Percentiles rank a stretch among this genome's conserved stretches.
Evolutionary conservation across 106 monocot species (phyloP).

Genomic region (Posidonia australis): DNA sequence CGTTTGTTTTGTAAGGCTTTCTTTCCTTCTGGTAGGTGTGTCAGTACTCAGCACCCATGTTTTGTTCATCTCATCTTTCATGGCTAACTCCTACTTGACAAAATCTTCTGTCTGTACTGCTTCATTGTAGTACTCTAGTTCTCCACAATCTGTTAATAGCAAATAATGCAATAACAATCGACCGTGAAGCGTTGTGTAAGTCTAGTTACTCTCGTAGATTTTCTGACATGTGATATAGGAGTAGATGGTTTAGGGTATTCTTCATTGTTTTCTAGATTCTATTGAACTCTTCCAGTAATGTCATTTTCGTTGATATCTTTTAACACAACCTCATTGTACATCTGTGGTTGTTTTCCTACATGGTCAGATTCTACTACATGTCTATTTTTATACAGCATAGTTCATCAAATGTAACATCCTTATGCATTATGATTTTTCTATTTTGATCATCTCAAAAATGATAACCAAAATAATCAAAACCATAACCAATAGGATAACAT

Average conservation of each 20-base stretch:
- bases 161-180: neutral
- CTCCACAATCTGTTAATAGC: neutral
- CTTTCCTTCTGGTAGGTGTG: neutral
- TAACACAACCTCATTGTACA: neutral
- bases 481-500: too few species aligned
- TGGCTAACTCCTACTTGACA: neutral
- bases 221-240: neutral
- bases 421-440: neutral
- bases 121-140: neutral
- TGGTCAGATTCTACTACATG: neutral
- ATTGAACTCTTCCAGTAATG: too few species aligned
- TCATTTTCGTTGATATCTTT: too few species aligned
- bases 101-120: neutral
- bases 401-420: neutral
- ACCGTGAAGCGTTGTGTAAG: neutral
- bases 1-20: neutral
- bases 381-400: neutral
- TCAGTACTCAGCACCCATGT: neutral
- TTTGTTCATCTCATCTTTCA: conserved; percentile 2
- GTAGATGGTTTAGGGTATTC: too few species aligned
- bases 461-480: too few species aligned
- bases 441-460: neutral
- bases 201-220: neutral
- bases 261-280: too few species aligned
- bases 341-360: neutral